phyloP scores from a whole-genome alignment of 352 stramenopile species.

The Globisporangium radiosum region DNA sequence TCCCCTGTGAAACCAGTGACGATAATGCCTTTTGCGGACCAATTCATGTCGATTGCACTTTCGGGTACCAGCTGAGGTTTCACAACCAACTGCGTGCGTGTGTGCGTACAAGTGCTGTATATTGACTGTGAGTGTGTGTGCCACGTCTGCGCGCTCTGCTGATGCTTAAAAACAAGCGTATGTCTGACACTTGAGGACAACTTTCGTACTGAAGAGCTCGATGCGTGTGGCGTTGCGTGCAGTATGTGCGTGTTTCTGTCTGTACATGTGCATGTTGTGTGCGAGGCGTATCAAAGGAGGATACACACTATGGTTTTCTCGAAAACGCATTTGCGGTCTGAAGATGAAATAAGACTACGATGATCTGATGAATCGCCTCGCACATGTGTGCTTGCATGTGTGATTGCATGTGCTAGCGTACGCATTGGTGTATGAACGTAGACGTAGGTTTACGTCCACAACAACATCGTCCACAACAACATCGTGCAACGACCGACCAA shows the following conservation, averaged over 20 bases:
- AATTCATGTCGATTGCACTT: constrained; percentile 90
- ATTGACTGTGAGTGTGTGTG: constrained; percentile 1
- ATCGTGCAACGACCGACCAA: too few relatives aligned
- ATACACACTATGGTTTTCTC: constrained; percentile 44
- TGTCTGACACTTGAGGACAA: constrained; percentile 82
- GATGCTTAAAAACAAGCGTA: constrained; percentile 86
- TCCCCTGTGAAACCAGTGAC: constrained; percentile 49
- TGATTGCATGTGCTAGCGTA: not conserved
- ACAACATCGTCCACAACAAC: too few relatives aligned
- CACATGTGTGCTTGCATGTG: not conserved
- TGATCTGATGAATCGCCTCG: constrained; percentile 64
- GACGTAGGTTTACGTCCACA: too few relatives aligned
- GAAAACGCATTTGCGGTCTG: constrained; percentile 49
- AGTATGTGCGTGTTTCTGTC: not conserved
- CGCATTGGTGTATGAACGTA: too few relatives aligned
- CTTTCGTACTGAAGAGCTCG: constrained; percentile 40
- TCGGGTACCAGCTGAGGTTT: constrained; percentile 87
- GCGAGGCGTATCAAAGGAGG: constrained; percentile 53
- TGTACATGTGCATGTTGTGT: not conserved
- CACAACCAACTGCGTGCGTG: constrained; percentile 9
- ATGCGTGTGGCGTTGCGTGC: not conserved
- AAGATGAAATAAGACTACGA: constrained; percentile 83
- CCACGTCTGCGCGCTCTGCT: constrained; percentile 21
- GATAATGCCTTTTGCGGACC: constrained; percentile 72
- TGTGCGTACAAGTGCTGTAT: constrained; percentile 6